Percentiles rank a stretch among this genome's conserved stretches.
Conservation (phyloP, 495 filamentous ascomycete species). For the Bombardia bombarda region DNA sequence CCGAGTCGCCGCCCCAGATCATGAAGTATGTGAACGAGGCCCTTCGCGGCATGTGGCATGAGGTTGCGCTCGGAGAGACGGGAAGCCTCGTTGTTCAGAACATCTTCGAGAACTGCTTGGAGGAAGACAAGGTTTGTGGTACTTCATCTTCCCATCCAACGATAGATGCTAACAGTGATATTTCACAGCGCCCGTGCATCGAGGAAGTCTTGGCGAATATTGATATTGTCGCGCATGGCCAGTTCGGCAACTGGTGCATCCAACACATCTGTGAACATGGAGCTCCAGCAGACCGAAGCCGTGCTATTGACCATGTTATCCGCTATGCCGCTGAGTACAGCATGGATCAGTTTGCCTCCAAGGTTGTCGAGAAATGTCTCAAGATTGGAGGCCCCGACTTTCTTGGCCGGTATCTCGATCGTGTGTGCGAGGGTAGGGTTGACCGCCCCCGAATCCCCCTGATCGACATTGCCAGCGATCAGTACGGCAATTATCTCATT, state of each 20-base stretch:
- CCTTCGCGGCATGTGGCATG: slow-evolving; percentile 95
- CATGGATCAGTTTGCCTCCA: slow-evolving; percentile 98
- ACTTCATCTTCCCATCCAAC: background rate
- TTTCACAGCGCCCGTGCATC: slow-evolving; percentile 76
- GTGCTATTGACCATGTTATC: slow-evolving; percentile 91
- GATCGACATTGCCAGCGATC: slow-evolving; percentile 96
- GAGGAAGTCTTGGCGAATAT: slow-evolving; percentile 92
- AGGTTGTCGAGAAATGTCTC: slow-evolving; percentile 97
- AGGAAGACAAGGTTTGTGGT: slow-evolving; percentile 83
- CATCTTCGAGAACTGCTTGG: slow-evolving; percentile 97
- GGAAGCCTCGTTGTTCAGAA: slow-evolving; percentile 98
- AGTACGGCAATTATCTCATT: slow-evolving; percentile 97
- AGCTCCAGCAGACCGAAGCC: slow-evolving; percentile 79
- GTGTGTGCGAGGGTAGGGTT: slow-evolving; percentile 82
- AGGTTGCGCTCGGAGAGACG: slow-evolving; percentile 93
- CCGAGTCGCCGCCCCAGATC: slow-evolving; percentile 87
- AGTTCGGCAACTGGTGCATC: slow-evolving; percentile 99
- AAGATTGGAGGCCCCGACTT: slow-evolving; percentile 94
- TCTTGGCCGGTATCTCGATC: slow-evolving; percentile 82
- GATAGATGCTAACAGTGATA: slow-evolving; percentile 27
- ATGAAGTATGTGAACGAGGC: slow-evolving; percentile 98
- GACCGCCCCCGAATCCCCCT: slow-evolving; percentile 93
- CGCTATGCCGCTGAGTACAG: slow-evolving; percentile 91
- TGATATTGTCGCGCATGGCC: slow-evolving; percentile 92
- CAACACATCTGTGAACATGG: slow-evolving; percentile 99